Evolutionary conservation across 1,284 basidiomycete species (phyloP), one percentile per base, ranked within the genome.

Genomic region (Cryptococcus maquisensis): DNA sequence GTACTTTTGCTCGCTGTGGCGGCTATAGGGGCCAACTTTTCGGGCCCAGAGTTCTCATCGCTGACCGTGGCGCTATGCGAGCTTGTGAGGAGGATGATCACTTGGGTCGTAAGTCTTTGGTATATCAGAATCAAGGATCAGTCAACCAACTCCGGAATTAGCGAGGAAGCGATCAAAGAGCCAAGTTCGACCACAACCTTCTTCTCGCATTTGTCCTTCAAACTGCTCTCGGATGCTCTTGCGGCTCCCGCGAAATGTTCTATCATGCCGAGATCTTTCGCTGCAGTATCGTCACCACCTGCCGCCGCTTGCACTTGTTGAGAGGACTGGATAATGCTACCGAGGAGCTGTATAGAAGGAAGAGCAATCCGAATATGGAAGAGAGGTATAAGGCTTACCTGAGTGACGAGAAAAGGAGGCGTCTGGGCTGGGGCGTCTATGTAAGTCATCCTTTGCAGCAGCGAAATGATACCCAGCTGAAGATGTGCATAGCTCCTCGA

Each of bases 351-450:
- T 50, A 56, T 38, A 47, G 49, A 3, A 52, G 46, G 28, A 56
- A 55, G 20, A 24, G 28, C 13, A 40, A 56, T 13, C 60, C 62
- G 7, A 46, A 52, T 6, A 44, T 54, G 3, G 63, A 62, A 39
- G 57, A 54, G 26, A 45, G 61, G 24, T 63, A 61, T 56, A 48
- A 56, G 20, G 59, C 58, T 10, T 70, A 65, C 55, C 45, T 68
- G 35, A 66, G 68, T 36, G 68, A 70, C 41, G 68, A 70, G 38
- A 56, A 60, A 20, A 59, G 55, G 47, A 47, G 64, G 23, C 50
- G 68, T 16, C 44, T 70, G 3, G 68, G 68, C 5, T 70, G 68
- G 68, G 68, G 65, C 35, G 62, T 67, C 3, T 70, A 64, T 49
- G 68, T 70, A 45, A 63, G 65, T 64, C 15, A 23, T 37, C 20